Base-by-base conservation (phyloP, 192 early-diverging fungal genomes). In the Chytriomyces sp. region DNA sequence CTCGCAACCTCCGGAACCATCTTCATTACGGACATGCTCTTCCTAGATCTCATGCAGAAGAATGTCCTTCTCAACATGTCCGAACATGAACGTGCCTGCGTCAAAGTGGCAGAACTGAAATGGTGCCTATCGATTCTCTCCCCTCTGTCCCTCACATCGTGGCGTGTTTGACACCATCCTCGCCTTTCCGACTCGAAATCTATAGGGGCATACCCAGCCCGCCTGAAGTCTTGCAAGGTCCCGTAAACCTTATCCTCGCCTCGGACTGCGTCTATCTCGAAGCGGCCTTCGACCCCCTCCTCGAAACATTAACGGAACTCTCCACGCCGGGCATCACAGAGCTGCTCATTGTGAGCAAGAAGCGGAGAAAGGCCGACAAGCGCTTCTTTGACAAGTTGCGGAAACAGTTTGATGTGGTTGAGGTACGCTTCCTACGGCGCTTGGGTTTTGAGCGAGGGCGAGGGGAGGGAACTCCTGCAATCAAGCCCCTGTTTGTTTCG, bases 261-360 rank as follows among this genome's bases (percentile, higher is more conserved):
- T 80, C 84, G 3, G 84, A 85, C 56, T 85, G 84, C 57, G 77
- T 85, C 12, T 85, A 85, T 59, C 59, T 83, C 0, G 84, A 85
- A 61, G 57, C 75, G 7, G 82, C 84, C 0, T 85, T 85, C 65
- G 73, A 77, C 30, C 80, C 82, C 4, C 59, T 85, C 31, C 61
- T 85, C 5, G 73, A 81, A 56, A 77, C 84, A 1, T 57, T 85
- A 5, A 5, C 75, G 0, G 60, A 77, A 30, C 66, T 84, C 2
- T 75, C 77, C 0, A 59, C 61, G 25, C 41, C 25, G n/a, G 65
- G 71, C 4, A 52, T 70, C 4, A 80, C 80, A 3, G 63, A 76
- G 55, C 74, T 84, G 22, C 75, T 75, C 8, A 72, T 85, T 34
- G 71, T 70, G 4, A 80, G 76, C 22, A 76, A 77, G 30, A 77